Base-by-base conservation (phyloP, 1,284 basidiomycete genomes). In the Papiliotrema fonsecae region DNA sequence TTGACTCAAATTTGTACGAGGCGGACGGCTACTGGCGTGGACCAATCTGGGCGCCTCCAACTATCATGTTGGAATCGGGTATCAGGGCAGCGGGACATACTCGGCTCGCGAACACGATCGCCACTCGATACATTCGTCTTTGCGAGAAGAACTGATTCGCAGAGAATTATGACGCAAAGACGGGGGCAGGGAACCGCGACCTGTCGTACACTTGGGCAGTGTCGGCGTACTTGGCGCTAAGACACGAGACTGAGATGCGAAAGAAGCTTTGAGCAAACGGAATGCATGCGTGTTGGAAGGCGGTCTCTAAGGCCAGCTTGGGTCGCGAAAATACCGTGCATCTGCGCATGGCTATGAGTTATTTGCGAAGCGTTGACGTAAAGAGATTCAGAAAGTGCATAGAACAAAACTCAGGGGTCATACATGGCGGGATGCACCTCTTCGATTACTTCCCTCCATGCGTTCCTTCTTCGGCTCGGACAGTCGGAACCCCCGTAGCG, bases 21-120 rank as follows among this genome's bases (percentile, higher is more conserved):
- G 24, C 47, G 9, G 47, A 49, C 24, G 47, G 47, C 6, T 49
- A 49, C 26, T 49, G 47, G 47, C 38, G 47, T 4, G 47, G 47
- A 27, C 47, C 47, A 13, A 43, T 49, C 31, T 49, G 47, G 47
- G 47, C 47, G 6, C 47, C 47, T 10, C 41, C 47, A n/a, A 49
- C 39, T 4, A 32, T 49, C 32, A 35, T 49, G 39, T 24, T 49
- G 31, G 40, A 49, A 19, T 49, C 40, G 32, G 30, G 39, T 9
- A 11, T 49, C 21, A 39, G 47, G 6, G 6, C 6, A 9, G 40
- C 40, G 14, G 32, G 47, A 7, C 10, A 34, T 16, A 34, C 21
- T 7, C 25, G 35, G 13, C n/a, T 34, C 11, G 47, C 47, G 4
- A 24, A 49, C 18, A 27, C 28, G 16, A 42, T 49, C 24, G 18